These are phyloP conservation scores for Botrytis fragariae DNA, from an alignment of 2,329 filamentous ascomycete species.

Conservation along the genomic window DNA sequence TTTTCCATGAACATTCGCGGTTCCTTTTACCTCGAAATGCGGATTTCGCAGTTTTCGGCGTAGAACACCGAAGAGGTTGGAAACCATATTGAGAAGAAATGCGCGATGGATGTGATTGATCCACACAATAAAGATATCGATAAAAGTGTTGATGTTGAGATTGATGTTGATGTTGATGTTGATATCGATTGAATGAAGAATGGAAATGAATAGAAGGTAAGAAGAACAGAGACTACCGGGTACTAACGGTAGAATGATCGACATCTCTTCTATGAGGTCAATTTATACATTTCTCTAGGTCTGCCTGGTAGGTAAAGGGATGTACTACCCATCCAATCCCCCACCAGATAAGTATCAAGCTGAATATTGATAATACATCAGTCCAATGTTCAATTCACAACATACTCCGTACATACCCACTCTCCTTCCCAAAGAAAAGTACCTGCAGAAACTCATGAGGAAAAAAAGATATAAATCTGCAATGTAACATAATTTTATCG, in stretches of 20 bases:
- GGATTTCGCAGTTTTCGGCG: constrained; percentile 22
- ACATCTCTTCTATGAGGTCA: background rate
- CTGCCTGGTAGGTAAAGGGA: background rate
- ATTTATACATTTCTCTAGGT: background rate
- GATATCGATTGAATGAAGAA: background rate
- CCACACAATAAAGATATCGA: background rate
- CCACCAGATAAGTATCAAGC: background rate
- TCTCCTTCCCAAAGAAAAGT: background rate
- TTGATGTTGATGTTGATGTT: background rate
- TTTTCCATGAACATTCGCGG: constrained; percentile 33
- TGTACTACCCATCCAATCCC: background rate
- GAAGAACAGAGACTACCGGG: background rate
- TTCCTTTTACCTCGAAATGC: constrained; percentile 24
- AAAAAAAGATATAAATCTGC: background rate
- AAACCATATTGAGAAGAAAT: background rate
- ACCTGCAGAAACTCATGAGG: background rate
- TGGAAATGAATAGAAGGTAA: background rate
- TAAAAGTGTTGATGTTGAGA: background rate
- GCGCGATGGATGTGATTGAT: background rate
- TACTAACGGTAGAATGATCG: background rate
- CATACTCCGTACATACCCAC: background rate
- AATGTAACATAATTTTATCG: background rate
- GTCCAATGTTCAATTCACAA: background rate
- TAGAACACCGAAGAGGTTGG: background rate
- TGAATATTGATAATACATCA: background rate